These are phyloP conservation scores for Shiraia sp. DNA, from an alignment of 2,329 filamentous ascomycete species.

Conservation along the genomic window DNA sequence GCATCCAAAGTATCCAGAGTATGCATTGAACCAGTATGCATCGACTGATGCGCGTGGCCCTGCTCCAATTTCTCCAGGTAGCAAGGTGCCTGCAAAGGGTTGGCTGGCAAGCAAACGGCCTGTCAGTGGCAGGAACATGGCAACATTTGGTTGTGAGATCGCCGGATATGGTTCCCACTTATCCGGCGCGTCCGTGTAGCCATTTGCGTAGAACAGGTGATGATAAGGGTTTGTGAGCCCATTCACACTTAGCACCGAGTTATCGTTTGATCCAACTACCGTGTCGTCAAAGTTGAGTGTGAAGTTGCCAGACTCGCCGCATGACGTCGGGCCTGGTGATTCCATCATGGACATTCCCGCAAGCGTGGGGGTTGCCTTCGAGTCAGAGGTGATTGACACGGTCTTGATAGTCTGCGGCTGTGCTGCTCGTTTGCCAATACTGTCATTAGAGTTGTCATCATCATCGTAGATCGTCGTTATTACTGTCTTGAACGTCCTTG, in stretches of 20 bases:
- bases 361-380: background rate
- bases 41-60: slow-evolving; percentile 48
- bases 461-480: slow-evolving; percentile 11
- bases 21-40: slow-evolving; percentile 57
- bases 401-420: slow-evolving; percentile 4
- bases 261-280: slow-evolving; percentile 24
- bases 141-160: slow-evolving; percentile 51
- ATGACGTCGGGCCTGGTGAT: slow-evolving; percentile 27
- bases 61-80: slow-evolving; percentile 53
- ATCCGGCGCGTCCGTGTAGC: slow-evolving; percentile 54
- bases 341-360: slow-evolving; percentile 2
- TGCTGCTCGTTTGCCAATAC: slow-evolving; percentile 4
- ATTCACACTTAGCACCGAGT: slow-evolving; percentile 43
- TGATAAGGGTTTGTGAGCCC: slow-evolving; percentile 54
- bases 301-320: slow-evolving; percentile 53
- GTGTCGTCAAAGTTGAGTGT: slow-evolving; percentile 38
- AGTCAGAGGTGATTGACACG: background rate
- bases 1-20: slow-evolving; percentile 53
- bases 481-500: slow-evolving; percentile 16
- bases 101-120: slow-evolving; percentile 29
- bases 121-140: slow-evolving; percentile 51
- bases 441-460: background rate
- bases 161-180: slow-evolving; percentile 51
- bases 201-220: slow-evolving; percentile 56
- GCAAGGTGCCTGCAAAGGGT: slow-evolving; percentile 37